Base-by-base conservation (phyloP, 352 stramenopile genomes). In the Phytophthora sojae region DNA sequence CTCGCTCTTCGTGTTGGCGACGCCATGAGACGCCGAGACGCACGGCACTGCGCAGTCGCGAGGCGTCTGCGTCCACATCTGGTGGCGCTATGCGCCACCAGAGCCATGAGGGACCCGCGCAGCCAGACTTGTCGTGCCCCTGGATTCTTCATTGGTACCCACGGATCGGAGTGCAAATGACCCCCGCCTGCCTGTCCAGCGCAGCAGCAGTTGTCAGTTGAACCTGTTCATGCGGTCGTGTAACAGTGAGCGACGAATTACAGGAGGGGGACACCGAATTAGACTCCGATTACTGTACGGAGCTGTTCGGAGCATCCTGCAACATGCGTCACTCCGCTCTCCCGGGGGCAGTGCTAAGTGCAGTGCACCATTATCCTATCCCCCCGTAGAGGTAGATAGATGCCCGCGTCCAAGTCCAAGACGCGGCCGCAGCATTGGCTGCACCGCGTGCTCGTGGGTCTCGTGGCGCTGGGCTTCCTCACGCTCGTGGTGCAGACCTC, bases 401-500 rank as follows among this genome's bases (percentile, higher is more conserved):
- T 73, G 66, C 8, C 9, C 15, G 53, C 42, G 61, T 25, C 32
- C 23, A 68, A 60, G 47, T 23, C 55, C 9, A 44, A 44, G 35
- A 9, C 14, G 3, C 23, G 19, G 5, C 17, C 37, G 11, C 66
- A 61, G 50, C 51, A 50, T 49, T 74, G 65, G 59, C 66, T 77
- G 49, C 61, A 62, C 25, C 59, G 60, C 29, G 8, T 75, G 3
- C 66, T 77, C 17, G 42, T 65, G 35, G 19, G 49, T 35, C 61
- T 77, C 1, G 17, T 71, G 44, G 35, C 42, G 12, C 19, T 77
- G n/a, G 71, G 60, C 1, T 49, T 67, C 19, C 14, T 74, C 39
- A 68, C 71, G 1, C 71, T 77, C 9, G 55, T 61, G 4, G 17
- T 55, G 50, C 59, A 77, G 60, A 62, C 59, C 21, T 71, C 56